These are phyloP conservation scores for Allium cepa DNA, from an alignment of 106 monocot genomes.

Conservation along the genomic window DNA sequence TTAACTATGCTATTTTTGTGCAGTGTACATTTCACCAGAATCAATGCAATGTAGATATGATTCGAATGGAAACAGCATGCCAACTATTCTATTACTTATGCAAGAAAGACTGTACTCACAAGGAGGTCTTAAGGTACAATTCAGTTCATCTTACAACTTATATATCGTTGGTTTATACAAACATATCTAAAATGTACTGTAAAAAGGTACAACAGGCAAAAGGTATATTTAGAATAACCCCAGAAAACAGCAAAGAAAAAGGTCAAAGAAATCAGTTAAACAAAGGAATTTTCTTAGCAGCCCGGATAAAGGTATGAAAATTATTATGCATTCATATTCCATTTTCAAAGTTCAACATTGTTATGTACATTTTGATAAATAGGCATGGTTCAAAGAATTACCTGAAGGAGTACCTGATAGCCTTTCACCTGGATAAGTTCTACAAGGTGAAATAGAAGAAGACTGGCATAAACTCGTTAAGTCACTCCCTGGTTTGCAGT, in stretches of 20 bases:
- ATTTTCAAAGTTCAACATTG: too few species aligned
- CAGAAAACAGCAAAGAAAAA: conserved; percentile 39
- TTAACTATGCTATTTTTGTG: too few species aligned
- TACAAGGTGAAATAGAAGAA: conserved; percentile 17
- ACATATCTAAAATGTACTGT: neutral
- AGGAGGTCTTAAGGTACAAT: conserved; percentile 66
- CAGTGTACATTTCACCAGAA: too few species aligned
- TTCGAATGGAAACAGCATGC: too few species aligned
- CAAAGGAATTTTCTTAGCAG: conserved; percentile 39
- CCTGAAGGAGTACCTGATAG: conserved; percentile 15
- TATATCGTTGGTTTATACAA: neutral
- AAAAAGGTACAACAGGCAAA: conserved; percentile 23
- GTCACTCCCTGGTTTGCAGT: conserved; percentile 6
- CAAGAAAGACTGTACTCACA: conserved; percentile 76
- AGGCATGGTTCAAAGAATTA: conserved; percentile 27
- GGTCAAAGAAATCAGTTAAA: conserved; percentile 34
- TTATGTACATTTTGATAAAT: neutral
- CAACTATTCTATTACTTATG: too few species aligned
- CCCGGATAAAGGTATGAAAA: conserved; percentile 30
- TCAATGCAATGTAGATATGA: too few species aligned
- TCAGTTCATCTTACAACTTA: neutral
- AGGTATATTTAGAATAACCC: conserved; percentile 45
- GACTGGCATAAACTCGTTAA: conserved; percentile 12
- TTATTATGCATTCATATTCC: neutral
- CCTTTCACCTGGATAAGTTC: conserved; percentile 20